Conservation (phyloP, 345 rosid genomes). For the Microthlaspi erraticum region DNA sequence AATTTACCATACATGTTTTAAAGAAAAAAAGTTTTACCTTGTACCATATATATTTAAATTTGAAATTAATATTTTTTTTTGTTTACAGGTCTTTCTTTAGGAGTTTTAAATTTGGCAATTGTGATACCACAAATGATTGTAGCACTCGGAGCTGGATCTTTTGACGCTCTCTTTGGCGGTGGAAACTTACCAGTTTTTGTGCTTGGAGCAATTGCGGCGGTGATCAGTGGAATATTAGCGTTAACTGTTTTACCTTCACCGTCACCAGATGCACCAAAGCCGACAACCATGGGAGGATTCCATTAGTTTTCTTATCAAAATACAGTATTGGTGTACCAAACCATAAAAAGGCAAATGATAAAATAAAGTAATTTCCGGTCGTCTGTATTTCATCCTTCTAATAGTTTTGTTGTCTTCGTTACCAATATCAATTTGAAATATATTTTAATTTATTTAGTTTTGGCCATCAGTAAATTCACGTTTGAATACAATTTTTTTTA, state of each 20-base stretch:
- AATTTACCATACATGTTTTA: not conserved
- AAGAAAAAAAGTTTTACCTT: not conserved
- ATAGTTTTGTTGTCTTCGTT: constrained; percentile 11
- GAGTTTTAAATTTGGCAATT: constrained; percentile 77
- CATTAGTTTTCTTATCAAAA: constrained; percentile 35
- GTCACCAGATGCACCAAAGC: constrained; percentile 24
- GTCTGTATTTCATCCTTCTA: constrained; percentile 30
- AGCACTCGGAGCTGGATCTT: constrained; percentile 9
- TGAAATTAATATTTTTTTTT: not conserved
- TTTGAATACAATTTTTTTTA: constrained; percentile 3
- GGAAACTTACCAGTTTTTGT: constrained; percentile 26
- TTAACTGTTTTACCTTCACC: constrained; percentile 38
- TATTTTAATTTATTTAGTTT: constrained; percentile 2
- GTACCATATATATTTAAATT: not conserved
- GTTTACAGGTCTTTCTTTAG: constrained; percentile 70
- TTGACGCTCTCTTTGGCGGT: constrained; percentile 18
- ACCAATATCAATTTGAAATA: constrained; percentile 24
- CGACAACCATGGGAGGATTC: constrained; percentile 25
- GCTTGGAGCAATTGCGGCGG: constrained; percentile 35
- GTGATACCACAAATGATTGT: constrained; percentile 64
- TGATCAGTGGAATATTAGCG: constrained; percentile 27
- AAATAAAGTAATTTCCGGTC: constrained; percentile 26
- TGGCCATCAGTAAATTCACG: not conserved
- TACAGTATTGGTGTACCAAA: constrained; percentile 29
- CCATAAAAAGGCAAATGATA: constrained; percentile 13